These are phyloP conservation scores for Suillus cothurnatus DNA, from an alignment of 768 basidiomycete genomes.

Conservation along the genomic window DNA sequence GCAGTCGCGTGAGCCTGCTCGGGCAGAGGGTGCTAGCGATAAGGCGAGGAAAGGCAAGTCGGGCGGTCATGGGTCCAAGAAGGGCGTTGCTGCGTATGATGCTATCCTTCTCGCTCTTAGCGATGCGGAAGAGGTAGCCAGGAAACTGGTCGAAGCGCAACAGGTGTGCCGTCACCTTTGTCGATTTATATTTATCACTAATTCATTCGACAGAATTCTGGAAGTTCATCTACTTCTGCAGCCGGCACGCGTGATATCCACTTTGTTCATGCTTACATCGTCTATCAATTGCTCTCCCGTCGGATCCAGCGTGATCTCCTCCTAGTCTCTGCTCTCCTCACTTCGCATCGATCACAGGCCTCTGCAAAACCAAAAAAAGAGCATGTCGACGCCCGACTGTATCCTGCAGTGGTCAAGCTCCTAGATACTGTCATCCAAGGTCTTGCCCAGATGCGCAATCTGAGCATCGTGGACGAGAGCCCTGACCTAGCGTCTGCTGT, in stretches of 20 bases:
- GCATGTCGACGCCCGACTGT: slow-evolving; percentile 70
- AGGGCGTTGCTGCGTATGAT: slow-evolving; percentile 86
- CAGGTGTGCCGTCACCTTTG: slow-evolving; percentile 50
- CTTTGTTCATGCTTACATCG: slow-evolving; percentile 85
- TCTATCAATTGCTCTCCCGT: slow-evolving; percentile 83
- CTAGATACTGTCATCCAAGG: slow-evolving; percentile 86
- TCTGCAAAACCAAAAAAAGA: slow-evolving; percentile 39
- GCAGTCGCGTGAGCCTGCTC: slow-evolving; percentile 30
- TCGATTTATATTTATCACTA: slow-evolving; percentile 8
- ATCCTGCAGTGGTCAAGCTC: slow-evolving; percentile 85
- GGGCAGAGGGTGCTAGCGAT: slow-evolving; percentile 30
- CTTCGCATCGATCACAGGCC: slow-evolving; percentile 40
- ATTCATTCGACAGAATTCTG: slow-evolving; percentile 39
- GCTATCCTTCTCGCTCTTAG: slow-evolving; percentile 80
- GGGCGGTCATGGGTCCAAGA: slow-evolving; percentile 54
- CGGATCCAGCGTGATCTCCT: slow-evolving; percentile 90
- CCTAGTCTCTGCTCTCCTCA: slow-evolving; percentile 66
- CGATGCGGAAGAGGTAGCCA: slow-evolving; percentile 86
- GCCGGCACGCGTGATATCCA: slow-evolving; percentile 69
- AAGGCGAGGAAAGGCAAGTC: slow-evolving; percentile 37
- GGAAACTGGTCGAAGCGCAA: slow-evolving; percentile 81
- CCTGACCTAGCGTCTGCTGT: slow-evolving; percentile 79
- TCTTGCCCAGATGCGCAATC: slow-evolving; percentile 77
- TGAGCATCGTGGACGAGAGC: slow-evolving; percentile 87
- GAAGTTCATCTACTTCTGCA: slow-evolving; percentile 38